phyloP scores from a whole-genome alignment of 2,329 filamentous ascomycete genomes.

The Apiospora koreana region DNA sequence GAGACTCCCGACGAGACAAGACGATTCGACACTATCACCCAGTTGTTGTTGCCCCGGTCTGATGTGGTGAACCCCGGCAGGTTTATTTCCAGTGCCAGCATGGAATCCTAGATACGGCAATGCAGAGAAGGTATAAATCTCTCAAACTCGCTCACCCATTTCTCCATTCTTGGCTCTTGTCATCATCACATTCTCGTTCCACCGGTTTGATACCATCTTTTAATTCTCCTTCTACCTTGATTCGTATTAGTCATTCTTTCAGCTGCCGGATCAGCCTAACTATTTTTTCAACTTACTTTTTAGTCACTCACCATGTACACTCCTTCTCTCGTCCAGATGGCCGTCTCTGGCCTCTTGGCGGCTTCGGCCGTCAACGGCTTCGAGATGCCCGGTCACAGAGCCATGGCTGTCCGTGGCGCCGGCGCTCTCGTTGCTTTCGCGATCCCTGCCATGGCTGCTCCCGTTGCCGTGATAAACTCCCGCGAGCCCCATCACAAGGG shows the following conservation, averaged over 20 bases:
- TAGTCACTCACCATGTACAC: constrained; percentile 31
- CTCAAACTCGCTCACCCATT: constrained; percentile 2
- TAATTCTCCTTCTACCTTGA: constrained; percentile 17
- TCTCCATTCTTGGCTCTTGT: constrained; percentile 12
- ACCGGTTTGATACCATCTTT: constrained; percentile 18
- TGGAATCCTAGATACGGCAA: not conserved
- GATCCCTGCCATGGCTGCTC: constrained; percentile 23
- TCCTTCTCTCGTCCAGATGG: constrained; percentile 31
- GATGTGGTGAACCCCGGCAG: constrained; percentile 5
- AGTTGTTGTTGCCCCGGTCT: not conserved
- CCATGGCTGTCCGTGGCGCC: constrained; percentile 23
- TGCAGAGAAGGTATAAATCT: constrained; percentile 11
- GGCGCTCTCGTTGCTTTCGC: constrained; percentile 30
- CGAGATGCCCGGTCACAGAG: constrained; percentile 23
- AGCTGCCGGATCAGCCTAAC: constrained; percentile 32
- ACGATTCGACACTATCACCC: constrained; percentile 1
- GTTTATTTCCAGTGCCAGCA: not conserved
- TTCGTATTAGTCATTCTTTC: constrained; percentile 23
- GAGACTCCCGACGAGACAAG: constrained; percentile 8
- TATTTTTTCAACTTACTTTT: constrained; percentile 15
- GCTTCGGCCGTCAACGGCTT: constrained; percentile 31
- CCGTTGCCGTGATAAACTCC: constrained; percentile 7
- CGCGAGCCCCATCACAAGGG: constrained; percentile 17
- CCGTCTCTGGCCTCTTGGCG: constrained; percentile 32
- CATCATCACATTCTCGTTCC: constrained; percentile 8